Evolutionary conservation across 441 rosid species (phyloP), one percentile per base, ranked within the genome.

Genomic region (Syzygium syzygioides): DNA sequence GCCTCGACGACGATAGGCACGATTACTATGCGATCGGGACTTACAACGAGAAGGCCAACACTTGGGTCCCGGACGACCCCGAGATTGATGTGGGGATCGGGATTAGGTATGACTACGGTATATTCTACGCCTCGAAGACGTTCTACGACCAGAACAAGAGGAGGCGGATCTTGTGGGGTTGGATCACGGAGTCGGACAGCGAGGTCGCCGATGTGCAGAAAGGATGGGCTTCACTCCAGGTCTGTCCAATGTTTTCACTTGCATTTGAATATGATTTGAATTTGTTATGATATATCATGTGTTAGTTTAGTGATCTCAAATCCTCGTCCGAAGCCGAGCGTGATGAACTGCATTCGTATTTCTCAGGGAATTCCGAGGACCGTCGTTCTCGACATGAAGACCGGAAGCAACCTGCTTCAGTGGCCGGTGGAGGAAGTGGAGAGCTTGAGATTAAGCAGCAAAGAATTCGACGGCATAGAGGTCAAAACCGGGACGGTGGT

Each of bases 211-310:
- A 98, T 88, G 94, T 95, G 25, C 93, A 90, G 93, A 98, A 96
- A 91, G 99, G 99, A 62, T 98, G 99, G 99, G 97, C 99, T 32
- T 98, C 98, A 34, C 89, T 98, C 90, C 98, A 96, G 98, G 99
- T 97, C 90, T 53, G 53, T 55, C 13, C 18, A 41, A 41, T 76
- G 53, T 80, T 37, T 20, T 37, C 48, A 3, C 80, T 71, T 37
- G 80, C 80, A 48, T 34, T 68, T 2, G 79, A 34, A 34, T 68
- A 6, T 68, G 79, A 23, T 28, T 62, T 83, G 26, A 37, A 32
- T 0, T 11, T 71, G 17, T 71, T 6, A 1, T 41, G 52, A 23
- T 52, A 41, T 0, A 41, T 76, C 83, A 76, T 76, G 26, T 76
- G 28, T 19, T 71, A 13, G 48, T 71, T 34, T 20, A 19, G 23